Percentiles rank a stretch among this genome's conserved stretches.
Conservation (phyloP, 345 rosid genomes). For the Limnanthes douglasii region DNA sequence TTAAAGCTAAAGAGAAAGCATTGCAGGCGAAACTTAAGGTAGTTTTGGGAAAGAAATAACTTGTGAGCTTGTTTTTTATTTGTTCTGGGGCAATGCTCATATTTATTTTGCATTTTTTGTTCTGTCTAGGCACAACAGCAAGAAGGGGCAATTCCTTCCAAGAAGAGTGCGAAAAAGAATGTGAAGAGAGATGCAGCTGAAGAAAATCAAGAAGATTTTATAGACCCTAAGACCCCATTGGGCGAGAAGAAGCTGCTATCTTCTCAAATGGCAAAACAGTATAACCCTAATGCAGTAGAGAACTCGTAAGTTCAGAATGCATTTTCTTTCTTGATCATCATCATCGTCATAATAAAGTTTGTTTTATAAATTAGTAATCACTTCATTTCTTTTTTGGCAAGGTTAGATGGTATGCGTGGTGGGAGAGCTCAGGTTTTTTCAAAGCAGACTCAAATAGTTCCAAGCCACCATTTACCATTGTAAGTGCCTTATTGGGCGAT, state of each 20-base stretch:
- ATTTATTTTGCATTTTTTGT: not conserved
- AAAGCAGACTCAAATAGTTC: constrained; percentile 61
- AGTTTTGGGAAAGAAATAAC: not conserved
- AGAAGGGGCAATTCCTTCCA: constrained; percentile 24
- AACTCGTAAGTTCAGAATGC: constrained; percentile 42
- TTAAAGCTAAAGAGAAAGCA: constrained; percentile 67
- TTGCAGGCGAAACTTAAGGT: constrained; percentile 52
- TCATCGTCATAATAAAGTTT: not conserved
- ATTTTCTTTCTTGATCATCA: not conserved
- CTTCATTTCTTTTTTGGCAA: constrained; percentile 4
- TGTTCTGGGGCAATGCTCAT: not conserved
- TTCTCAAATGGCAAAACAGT: constrained; percentile 75
- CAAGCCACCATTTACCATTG: constrained; percentile 65
- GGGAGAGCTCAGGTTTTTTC: constrained; percentile 71
- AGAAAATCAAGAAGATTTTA: constrained; percentile 55
- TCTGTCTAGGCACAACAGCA: constrained; percentile 38
- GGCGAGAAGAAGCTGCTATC: constrained; percentile 82
- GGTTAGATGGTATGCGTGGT: constrained; percentile 84
- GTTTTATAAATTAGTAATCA: constrained; percentile 1
- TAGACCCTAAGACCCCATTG: constrained; percentile 56
- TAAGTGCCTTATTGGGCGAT: constrained; percentile 19
- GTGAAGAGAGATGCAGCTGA: constrained; percentile 37
- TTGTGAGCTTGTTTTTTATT: not conserved
- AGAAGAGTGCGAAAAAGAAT: constrained; percentile 57
- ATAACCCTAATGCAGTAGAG: constrained; percentile 67